Evolutionary conservation across 225 moss, liverwort and hornwort species (phyloP).

Genomic region (Straminergon stramineum): DNA sequence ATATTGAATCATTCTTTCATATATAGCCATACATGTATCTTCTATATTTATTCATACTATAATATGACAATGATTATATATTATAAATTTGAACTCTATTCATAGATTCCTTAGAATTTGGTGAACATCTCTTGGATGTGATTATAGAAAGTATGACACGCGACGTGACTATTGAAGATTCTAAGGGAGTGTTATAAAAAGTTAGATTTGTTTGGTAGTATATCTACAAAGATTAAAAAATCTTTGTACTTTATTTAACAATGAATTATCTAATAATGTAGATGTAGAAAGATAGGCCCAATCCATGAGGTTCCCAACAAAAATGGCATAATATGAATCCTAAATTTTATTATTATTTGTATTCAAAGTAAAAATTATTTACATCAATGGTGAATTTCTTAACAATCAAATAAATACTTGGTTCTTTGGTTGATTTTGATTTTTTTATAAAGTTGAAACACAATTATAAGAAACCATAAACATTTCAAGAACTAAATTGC

Average conservation of each 20-base stretch:
- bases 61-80: neutral
- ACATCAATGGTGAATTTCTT: neutral
- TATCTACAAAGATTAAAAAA: neutral
- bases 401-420: neutral
- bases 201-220: neutral
- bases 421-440: neutral
- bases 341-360: neutral
- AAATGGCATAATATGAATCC: neutral
- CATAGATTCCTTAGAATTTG: neutral
- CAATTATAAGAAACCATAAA: neutral
- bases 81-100: neutral
- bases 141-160: neutral
- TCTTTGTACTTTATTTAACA: too few species aligned
- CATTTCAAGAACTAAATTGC: neutral
- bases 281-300: neutral
- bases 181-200: neutral
- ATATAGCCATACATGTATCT: rapidly evolving
- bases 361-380: neutral
- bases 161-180: neutral
- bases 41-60: rapidly evolving
- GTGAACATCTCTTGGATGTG: neutral
- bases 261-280: rapidly evolving
- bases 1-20: neutral
- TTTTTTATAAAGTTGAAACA: neutral
- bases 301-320: neutral